Conservation (phyloP, 352 stramenopile genomes). For the Globisporangium paroecandrum region DNA sequence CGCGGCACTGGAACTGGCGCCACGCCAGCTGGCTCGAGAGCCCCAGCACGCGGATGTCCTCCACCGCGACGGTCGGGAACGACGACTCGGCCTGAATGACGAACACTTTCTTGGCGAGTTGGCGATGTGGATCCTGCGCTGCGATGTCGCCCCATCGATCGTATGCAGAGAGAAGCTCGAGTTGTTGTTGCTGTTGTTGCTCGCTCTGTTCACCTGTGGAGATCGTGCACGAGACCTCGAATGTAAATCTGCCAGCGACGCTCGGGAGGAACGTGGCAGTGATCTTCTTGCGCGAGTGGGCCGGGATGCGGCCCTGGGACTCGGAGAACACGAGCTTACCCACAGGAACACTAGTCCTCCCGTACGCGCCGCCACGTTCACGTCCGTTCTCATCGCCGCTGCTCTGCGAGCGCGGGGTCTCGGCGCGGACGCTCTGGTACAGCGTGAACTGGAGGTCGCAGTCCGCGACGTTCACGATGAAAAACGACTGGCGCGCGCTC, state of each 20-base stretch:
- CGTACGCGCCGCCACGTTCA: not conserved
- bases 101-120: slow-evolving; percentile 21
- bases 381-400: slow-evolving; percentile 8
- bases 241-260: slow-evolving; percentile 63
- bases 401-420: not conserved
- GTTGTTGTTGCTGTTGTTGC: not conserved
- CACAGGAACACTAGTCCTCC: not conserved
- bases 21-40: slow-evolving; percentile 52
- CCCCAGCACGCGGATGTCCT: slow-evolving; percentile 71
- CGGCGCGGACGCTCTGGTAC: slow-evolving; percentile 30
- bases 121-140: not conserved
- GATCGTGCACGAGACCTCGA: slow-evolving; percentile 62
- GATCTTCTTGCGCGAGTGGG: slow-evolving; percentile 75
- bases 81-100: slow-evolving; percentile 69
- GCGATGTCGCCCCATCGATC: slow-evolving; percentile 20
- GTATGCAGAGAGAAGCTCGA: slow-evolving; percentile 17
- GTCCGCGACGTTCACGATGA: slow-evolving; percentile 74
- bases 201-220: slow-evolving; percentile 11
- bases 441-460: slow-evolving; percentile 67
- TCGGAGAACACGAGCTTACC: slow-evolving; percentile 58
- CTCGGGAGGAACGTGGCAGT: slow-evolving; percentile 71
- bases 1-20: slow-evolving; percentile 69
- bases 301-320: slow-evolving; percentile 55
- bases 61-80: slow-evolving; percentile 84
- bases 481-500: slow-evolving; percentile 53